Base-by-base conservation (phyloP, 2,329 filamentous ascomycete species). In the Fusarium equiseti region DNA sequence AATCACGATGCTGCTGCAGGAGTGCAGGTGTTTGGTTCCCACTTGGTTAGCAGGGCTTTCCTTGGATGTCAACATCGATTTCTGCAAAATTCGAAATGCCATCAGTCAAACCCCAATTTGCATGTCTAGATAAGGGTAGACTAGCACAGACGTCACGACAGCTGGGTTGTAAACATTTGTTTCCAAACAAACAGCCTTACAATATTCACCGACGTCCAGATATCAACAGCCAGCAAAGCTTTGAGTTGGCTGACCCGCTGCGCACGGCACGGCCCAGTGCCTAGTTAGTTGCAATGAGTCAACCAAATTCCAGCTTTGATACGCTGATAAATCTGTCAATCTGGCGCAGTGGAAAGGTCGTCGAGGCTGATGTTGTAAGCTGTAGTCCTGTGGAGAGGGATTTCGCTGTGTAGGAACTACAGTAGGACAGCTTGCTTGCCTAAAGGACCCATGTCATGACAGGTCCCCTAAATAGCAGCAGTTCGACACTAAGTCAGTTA, bases 381-480 rank as follows among this genome's bases (percentile, higher is more conserved):
- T 68, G 63, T 58, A 68, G 63, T 40, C 56, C 51, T 61, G 63
- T 54, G 68, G 68, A 51, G 55, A 60, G 52, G 18, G 26, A 42
- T 46, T 58, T 53, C 59, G n/a, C 24, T 53, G 35, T 24, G 42
- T 50, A 46, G 40, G 42, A 18, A 40, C 61, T 53, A 20, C 20
- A 20, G 20, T 20, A 38, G 63, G 51, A 51, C 58, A 53, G 35
- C 38, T 53, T 59, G 59, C 42, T 59, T 40, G 63, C 57, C 49
- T 49, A 49, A 54, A 42, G 45, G 46, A 66, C 54, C 63, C 59
- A 55, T 67, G 63, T 31, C 27, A 51, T 53, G 63, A 44, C 51
- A 61, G 59, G 44, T 64, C 72, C 65, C 72, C 45, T 38, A 72
- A 72, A 75, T 74, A 75, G 72, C 57, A 74, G 51, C 63, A 57